phyloP scores from a whole-genome alignment of 169 alveolate species.

The Besnoitia besnoiti region DNA sequence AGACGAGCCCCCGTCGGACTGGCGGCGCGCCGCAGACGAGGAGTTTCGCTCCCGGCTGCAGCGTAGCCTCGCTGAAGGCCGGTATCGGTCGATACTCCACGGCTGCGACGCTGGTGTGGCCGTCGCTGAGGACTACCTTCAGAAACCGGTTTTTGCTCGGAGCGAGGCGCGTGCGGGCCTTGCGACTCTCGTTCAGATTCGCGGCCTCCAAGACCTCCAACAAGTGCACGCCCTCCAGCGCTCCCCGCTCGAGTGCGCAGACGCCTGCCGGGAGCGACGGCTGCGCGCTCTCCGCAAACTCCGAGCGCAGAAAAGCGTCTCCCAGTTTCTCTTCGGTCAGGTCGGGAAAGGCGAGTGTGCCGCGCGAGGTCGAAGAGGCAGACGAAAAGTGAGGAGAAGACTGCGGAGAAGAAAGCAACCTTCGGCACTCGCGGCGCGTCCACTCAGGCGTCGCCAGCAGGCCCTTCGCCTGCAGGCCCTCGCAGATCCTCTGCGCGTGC shows the following conservation, averaged over 20 bases:
- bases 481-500: background rate
- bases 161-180: background rate
- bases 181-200: slow-evolving; percentile 6
- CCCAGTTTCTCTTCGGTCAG: background rate
- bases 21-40: background rate
- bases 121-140: slow-evolving; percentile 43
- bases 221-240: slow-evolving; percentile 3
- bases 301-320: slow-evolving; percentile 34
- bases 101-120: background rate
- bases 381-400: background rate
- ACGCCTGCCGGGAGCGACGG: slow-evolving; percentile 26
- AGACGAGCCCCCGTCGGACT: slow-evolving; percentile 30
- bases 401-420: no score
- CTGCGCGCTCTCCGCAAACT: background rate
- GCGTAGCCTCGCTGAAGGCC: background rate
- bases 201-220: slow-evolving; percentile 16
- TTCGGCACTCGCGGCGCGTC: background rate
- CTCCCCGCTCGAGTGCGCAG: background rate
- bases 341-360: background rate
- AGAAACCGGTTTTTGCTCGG: slow-evolving; percentile 13
- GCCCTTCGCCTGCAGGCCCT: background rate
- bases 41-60: slow-evolving; percentile 19
- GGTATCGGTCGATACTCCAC: slow-evolving; percentile 1
- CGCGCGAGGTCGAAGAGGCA: background rate
- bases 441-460: background rate